A percentile compares a stretch with the other conserved stretches of the same genome.
Conservation (phyloP, 1,284 basidiomycete genomes). For the Fomes fomentarius region DNA sequence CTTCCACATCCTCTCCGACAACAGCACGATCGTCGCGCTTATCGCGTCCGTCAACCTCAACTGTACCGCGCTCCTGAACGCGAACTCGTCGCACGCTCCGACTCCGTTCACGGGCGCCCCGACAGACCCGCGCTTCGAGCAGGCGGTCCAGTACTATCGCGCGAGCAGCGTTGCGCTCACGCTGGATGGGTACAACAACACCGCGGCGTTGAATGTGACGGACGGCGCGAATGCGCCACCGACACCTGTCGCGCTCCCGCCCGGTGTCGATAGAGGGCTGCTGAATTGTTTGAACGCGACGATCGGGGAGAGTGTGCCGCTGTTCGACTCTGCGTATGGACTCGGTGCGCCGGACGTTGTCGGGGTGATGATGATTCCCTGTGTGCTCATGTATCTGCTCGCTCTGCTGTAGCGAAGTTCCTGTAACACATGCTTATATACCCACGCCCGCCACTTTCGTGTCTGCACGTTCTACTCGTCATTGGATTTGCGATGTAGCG, state of each 20-base stretch:
- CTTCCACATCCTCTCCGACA: constrained; percentile 63
- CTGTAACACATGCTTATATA: too few relatives aligned
- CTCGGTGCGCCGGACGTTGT: not conserved
- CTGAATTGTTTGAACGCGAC: constrained; percentile 56
- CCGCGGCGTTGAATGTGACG: constrained; percentile 43
- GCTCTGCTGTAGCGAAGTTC: too few relatives aligned
- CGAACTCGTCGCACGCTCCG: constrained; percentile 29
- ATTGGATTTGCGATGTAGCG: too few relatives aligned
- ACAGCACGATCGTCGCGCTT: constrained; percentile 54
- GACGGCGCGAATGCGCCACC: constrained; percentile 45
- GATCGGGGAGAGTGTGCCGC: constrained; percentile 50
- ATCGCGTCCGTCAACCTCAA: constrained; percentile 43
- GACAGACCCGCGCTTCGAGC: constrained; percentile 47
- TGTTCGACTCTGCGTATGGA: constrained; percentile 35
- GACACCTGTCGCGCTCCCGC: constrained; percentile 52
- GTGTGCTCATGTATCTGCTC: not conserved
- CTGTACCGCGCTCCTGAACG: constrained; percentile 15
- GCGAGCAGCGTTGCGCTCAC: constrained; percentile 56
- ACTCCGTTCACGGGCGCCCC: constrained; percentile 36
- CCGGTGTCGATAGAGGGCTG: constrained; percentile 46
- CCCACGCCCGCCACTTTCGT: too few relatives aligned
- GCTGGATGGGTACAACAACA: constrained; percentile 69
- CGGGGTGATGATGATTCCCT: not conserved
- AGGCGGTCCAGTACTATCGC: constrained; percentile 62
- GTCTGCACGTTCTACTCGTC: too few relatives aligned